phyloP scores from a whole-genome alignment of 345 rosid genomes.

The Atalantia buxifolia region DNA sequence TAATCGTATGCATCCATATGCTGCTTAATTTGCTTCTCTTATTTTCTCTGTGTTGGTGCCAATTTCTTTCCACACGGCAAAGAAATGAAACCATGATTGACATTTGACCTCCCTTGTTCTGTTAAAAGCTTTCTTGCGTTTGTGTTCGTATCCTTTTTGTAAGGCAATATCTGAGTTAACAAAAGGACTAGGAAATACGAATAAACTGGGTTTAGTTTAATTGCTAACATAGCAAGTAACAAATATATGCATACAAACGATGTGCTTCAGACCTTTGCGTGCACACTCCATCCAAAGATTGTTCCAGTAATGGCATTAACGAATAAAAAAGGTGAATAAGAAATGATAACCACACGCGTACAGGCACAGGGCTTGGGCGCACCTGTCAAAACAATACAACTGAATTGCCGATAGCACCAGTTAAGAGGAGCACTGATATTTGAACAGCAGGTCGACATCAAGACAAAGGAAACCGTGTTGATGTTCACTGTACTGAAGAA shows the following conservation, averaged over 20 bases:
- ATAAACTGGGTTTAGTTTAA: background rate
- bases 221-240: background rate
- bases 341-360: background rate
- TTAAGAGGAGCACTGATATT: background rate
- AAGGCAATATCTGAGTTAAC: too few species aligned
- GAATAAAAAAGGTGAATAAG: background rate
- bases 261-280: too few species aligned
- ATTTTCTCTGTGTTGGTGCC: background rate
- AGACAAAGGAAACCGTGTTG: too few species aligned
- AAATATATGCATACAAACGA: background rate
- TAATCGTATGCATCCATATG: background rate
- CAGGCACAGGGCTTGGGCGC: background rate
- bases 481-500: too few species aligned
- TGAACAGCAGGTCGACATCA: too few species aligned
- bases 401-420: background rate
- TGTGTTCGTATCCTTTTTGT: too few species aligned
- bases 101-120: background rate
- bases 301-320: background rate
- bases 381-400: background rate
- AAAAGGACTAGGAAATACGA: too few species aligned
- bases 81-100: background rate
- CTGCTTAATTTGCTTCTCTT: background rate
- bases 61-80: background rate
- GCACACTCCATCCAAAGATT: background rate
- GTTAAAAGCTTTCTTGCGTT: too few species aligned